Evolutionary conservation across 2,329 filamentous ascomycete species (phyloP), one percentile per base, ranked within the genome.

Genomic region (Orbilia brochopaga): DNA sequence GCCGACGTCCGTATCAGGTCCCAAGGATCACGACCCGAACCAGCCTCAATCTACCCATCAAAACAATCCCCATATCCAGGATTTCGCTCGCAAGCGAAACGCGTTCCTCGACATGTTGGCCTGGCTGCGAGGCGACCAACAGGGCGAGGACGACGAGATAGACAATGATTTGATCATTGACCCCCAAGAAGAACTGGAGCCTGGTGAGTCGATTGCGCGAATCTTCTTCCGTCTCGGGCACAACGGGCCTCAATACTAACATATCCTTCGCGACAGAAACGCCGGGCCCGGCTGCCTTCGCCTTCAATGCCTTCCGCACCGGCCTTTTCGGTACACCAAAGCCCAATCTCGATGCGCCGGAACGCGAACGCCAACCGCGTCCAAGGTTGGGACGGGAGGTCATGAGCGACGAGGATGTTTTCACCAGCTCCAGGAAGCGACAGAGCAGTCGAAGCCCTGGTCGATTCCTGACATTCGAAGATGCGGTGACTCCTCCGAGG

Each of bases 221-320:
- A 35, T 72, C 69, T 42, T 56, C 27, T 59, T 50, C 23, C 67
- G 57, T 13, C 7, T 10, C 65, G 65, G 77, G 81, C 27, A 50
- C 80, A 79, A n/a, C 80, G 15, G 17, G 24, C 2, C 7, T 44
- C 5, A 13, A 24, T 21, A 15, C 44, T 62, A 42, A 79, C 46
- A 79, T 81, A 67, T 76, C 83, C 67, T 85, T 87, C 46, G 80
- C 83, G 5, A 86, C 86, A 55, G 85, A 87, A 74, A 88, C 87
- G 0, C 87, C 87, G 17, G 66, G 66, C 7, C 87, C 86, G 52
- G 86, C 86, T 52, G 82, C 88, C 21, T 89, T 89, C 77, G 86
- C 86, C 17, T 84, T 87, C 63, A 86, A 87, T 76, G 87, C 87
- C 15, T 87, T 88, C 79, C 87, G 85, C 76, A 85, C 86, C 72